phyloP scores from a whole-genome alignment of 192 early-diverging fungal genomes.

The Podila horticola region DNA sequence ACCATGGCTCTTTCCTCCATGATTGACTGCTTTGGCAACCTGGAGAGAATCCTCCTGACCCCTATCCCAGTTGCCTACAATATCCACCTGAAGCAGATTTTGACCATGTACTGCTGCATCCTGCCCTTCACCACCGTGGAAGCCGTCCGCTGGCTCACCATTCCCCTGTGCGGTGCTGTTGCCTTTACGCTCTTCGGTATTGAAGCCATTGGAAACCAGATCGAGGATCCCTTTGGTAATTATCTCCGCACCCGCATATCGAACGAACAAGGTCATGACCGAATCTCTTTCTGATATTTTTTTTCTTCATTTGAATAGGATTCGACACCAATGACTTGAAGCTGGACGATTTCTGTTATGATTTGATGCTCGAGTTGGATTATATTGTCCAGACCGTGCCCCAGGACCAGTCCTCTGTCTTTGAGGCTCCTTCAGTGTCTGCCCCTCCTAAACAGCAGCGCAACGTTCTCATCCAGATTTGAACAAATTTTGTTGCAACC shows the following conservation, averaged over 20 bases:
- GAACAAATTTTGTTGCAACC: background rate
- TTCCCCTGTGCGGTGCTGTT: conserved; percentile 69
- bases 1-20: conserved; percentile 65
- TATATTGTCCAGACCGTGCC: conserved; percentile 59
- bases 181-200: conserved; percentile 80
- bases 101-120: conserved; percentile 70
- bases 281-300: background rate
- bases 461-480: conserved; percentile 43
- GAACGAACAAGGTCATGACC: too few relatives aligned
- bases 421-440: conserved; percentile 16
- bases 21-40: conserved; percentile 64
- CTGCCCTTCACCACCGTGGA: conserved; percentile 80
- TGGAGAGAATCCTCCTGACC: conserved; percentile 77
- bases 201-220: conserved; percentile 79
- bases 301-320: conserved; percentile 19
- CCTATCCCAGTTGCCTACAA: conserved; percentile 83
- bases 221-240: conserved; percentile 83
- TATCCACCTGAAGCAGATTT: conserved; percentile 82
- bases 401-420: conserved; percentile 50
- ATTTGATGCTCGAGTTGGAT: conserved; percentile 64
- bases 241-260: too few relatives aligned
- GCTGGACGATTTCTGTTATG: conserved; percentile 62
- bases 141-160: conserved; percentile 69
- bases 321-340: conserved; percentile 68
- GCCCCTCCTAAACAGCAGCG: conserved; percentile 17